Base-by-base conservation (phyloP, 768 basidiomycete species). In the Russula sp. region DNA sequence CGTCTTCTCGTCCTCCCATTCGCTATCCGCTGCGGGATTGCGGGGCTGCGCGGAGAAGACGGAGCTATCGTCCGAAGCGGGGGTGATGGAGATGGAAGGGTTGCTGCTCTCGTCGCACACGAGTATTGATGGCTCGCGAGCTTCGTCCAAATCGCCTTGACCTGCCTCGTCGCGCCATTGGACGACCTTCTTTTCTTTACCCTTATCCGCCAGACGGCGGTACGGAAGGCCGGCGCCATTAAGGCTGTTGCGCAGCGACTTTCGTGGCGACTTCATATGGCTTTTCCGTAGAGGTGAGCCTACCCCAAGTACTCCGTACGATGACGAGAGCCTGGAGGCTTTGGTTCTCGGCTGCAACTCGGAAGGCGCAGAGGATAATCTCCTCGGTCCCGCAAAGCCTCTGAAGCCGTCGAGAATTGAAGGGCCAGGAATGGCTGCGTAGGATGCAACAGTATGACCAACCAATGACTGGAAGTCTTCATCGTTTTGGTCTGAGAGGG, bases 1-100 rank as follows among this genome's bases (percentile, higher is more conserved):
- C 1, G 88, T 89, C 75, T 83, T 88, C 70, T 92, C 90, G 70
- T 93, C 90, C 74, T 93, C 91, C 91, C 91, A 93, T 61, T 94
- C 91, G 72, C 87, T 91, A 68, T 92, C 90, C 6, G 88, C 80
- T 51, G 84, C 81, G 1, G 58, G 18, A 39, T 39, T 66, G 31
- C 58, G 55, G 4, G 27, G 80, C 73, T 4, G 85, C 85, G 31
- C 63, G 45, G 64, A 59, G 53, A 74, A 67, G 49, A 72, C 73
- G 45, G 73, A 72, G 42, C 67, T 50, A 37, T 70, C 78, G 61
- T 84, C 76, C 18, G 72, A 73, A 14, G 77, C 67, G 44, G 77
- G 73, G 42, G 76, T 72, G 27, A 72, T 64, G 16, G 69, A 70
- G 40, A 69, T 68, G 37, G 70, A 61, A 3, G 68, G 63, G 40